phyloP scores from a whole-genome alignment of 164 flowering plant genomes.

The Aristolochia contorta region DNA sequence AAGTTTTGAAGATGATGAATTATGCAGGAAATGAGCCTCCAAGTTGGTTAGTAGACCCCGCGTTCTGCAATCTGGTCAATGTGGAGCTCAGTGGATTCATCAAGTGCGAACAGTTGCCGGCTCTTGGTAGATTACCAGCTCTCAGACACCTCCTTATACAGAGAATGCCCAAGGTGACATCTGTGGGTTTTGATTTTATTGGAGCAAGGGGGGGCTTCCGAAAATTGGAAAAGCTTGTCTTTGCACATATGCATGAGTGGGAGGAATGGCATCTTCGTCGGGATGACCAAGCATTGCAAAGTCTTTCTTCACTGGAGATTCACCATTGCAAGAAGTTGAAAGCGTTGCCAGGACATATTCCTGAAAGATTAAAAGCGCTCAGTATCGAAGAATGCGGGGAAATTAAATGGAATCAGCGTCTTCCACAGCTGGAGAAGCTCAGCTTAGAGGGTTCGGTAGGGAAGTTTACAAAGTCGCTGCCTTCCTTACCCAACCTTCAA shows the following conservation, averaged over 20 bases:
- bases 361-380: conserved; percentile 1
- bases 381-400: background rate
- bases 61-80: background rate
- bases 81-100: background rate
- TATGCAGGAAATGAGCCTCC: conserved; percentile 7
- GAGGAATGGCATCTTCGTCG: conserved; percentile 14
- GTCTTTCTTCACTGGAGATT: conserved; percentile 9
- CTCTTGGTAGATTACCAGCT: conserved; percentile 15
- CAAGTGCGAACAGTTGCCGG: conserved; percentile 7
- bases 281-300: background rate
- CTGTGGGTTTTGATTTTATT: conserved; percentile 5
- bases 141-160: conserved; percentile 4
- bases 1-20: background rate
- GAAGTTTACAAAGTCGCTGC: background rate
- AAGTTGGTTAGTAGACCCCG: background rate
- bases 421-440: background rate
- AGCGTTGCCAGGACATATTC: background rate
- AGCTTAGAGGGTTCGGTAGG: background rate
- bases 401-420: background rate
- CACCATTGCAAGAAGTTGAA: conserved; percentile 1
- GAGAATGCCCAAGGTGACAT: conserved; percentile 4
- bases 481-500: background rate
- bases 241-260: conserved; percentile 2
- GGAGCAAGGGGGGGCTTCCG: conserved; percentile 11
- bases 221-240: conserved; percentile 4